Conservation (phyloP, 495 filamentous ascomycete genomes). For the Aspergillus taichungensis region DNA sequence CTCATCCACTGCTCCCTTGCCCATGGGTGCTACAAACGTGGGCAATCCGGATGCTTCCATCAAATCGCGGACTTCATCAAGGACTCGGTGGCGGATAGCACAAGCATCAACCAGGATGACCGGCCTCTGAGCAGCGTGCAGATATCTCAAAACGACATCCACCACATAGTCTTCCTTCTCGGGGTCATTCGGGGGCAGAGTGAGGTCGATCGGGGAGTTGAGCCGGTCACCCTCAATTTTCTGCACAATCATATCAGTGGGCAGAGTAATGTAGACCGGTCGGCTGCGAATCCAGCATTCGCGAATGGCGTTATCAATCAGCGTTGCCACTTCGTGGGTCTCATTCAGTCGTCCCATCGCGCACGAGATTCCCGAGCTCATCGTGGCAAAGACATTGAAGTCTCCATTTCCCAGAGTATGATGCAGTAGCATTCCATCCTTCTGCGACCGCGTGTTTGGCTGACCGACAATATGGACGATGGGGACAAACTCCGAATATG, state of each 20-base stretch:
- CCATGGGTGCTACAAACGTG: slow-evolving; percentile 85
- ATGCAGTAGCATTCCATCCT: slow-evolving; percentile 62
- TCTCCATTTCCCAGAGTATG: slow-evolving; percentile 92
- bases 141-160: slow-evolving; percentile 64
- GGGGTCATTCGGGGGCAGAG: slow-evolving; percentile 51
- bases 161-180: slow-evolving; percentile 81
- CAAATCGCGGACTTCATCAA: slow-evolving; percentile 70
- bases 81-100: slow-evolving; percentile 67
- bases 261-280: slow-evolving; percentile 79
- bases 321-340: slow-evolving; percentile 54
- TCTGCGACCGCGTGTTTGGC: slow-evolving; percentile 41
- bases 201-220: slow-evolving; percentile 59
- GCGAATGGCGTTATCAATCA: slow-evolving; percentile 73
- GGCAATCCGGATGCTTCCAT: slow-evolving; percentile 68
- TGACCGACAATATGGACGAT: slow-evolving; percentile 60
- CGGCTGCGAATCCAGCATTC: slow-evolving; percentile 68
- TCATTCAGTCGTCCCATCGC: slow-evolving; percentile 61
- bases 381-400: slow-evolving; percentile 75
- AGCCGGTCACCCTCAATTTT: slow-evolving; percentile 69
- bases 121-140: slow-evolving; percentile 67
- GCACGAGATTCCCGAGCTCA: slow-evolving; percentile 65
- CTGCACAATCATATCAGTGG: slow-evolving; percentile 75
- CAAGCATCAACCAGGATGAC: slow-evolving; percentile 88
- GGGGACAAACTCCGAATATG: slow-evolving; percentile 53
- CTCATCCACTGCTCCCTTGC: slow-evolving; percentile 82